Evolutionary conservation across 1,139 yeast genomes (phyloP), one percentile per base, ranked within the genome.

Genomic region (Pichia sp.): DNA sequence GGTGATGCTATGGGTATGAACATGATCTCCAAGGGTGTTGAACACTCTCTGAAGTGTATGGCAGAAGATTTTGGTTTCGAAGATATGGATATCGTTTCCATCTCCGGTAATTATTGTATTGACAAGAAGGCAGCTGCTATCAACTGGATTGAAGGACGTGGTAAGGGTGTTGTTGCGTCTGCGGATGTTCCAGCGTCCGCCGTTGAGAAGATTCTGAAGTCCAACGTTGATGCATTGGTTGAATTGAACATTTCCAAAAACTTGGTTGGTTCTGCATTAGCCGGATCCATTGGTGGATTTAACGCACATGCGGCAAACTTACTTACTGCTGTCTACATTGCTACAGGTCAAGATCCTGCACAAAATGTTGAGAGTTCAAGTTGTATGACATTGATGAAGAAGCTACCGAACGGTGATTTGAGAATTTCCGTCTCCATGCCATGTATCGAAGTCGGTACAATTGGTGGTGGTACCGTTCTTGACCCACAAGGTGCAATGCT

Each of bases 1-100:
- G 99, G 99, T 61, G 99, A 91, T 67, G 98, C 98, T 15, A 91
- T 91, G 99, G 99, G 98, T 48, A 91, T 91, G 99, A 91, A 91
- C 59, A 93, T 91, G 99, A 93, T 91, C 48, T 91, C 98, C 22
- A 91, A 91, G 63, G 99, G 98, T 60, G 96, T 86, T 35, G 99
- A 93, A 60, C 70, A 68, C 58, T 75, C 96, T 2, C 72, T 91
- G 55, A 77, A 78, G 48, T 77, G 72, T 58, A 87, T 91, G 96
- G 76, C 72, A 33, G 86, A 82, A 53, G 87, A 81, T 52, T 81
- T 82, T 58, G 97, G 96, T 3, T 91, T 91, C 76, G 77, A 74
- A 13, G 98, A 91, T 63, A 91, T 91, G 99, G 77, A 74, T 44
- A 74, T 93, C 39, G 78, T 91, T 38, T 85, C 97, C 3, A 83